These are phyloP conservation scores for Thymus quinquecostatus DNA, from an alignment of 257 asterid genomes.

Conservation along the genomic window DNA sequence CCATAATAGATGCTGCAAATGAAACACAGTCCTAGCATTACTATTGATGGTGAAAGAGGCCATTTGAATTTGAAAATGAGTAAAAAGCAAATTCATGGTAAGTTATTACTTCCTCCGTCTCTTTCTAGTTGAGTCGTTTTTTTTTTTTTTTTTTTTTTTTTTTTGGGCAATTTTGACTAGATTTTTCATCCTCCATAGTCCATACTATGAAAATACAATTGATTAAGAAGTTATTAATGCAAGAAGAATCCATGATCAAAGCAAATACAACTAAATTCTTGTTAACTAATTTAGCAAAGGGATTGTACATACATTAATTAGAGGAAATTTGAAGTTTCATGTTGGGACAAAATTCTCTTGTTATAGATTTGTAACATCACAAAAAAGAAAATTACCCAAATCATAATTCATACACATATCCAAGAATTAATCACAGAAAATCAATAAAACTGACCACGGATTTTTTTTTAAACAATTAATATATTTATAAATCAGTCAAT, in stretches of 20 bases:
- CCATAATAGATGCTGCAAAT: not conserved
- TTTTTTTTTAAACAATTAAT: not conserved
- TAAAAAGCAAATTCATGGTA: not conserved
- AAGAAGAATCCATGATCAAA: not conserved
- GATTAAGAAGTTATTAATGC: not conserved
- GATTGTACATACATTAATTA: slow-evolving; percentile 2
- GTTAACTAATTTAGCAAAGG: not conserved
- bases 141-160: no score
- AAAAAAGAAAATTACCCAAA: slow-evolving; percentile 1
- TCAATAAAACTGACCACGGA: not conserved
- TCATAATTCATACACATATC: slow-evolving; percentile 5
- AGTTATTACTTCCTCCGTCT: not conserved
- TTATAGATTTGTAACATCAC: not conserved
- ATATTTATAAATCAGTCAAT: not conserved
- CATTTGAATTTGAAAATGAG: not conserved
- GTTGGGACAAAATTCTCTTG: no score
- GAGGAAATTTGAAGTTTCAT: no score
- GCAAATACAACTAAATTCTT: not conserved
- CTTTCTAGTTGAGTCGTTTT: no score
- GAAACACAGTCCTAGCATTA: not conserved
- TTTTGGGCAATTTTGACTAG: no score
- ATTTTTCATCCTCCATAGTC: no score
- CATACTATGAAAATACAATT: no score
- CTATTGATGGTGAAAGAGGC: not conserved
- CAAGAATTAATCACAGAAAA: slow-evolving; percentile 9